phyloP scores from a whole-genome alignment of 441 rosid species.

The Aleurites moluccanus region DNA sequence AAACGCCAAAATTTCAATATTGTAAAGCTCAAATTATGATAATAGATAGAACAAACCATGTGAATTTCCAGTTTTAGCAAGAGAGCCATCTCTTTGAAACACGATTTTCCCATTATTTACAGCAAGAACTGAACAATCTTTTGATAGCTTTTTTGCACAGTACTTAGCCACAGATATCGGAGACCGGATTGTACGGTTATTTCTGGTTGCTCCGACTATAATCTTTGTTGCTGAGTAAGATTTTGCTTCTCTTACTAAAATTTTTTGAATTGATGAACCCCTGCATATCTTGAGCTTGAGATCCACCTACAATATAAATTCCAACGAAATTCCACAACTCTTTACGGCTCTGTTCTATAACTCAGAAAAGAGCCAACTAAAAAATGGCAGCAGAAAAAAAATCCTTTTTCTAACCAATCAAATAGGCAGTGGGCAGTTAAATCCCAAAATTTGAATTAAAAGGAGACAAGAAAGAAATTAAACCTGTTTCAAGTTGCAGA shows the following conservation, averaged over 20 bases:
- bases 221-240: slow-evolving; percentile 54
- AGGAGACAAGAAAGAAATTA: background rate
- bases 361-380: background rate
- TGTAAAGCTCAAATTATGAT: background rate
- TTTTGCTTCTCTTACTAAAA: slow-evolving; percentile 71
- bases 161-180: slow-evolving; percentile 71
- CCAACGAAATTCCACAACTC: slow-evolving; percentile 1
- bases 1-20: background rate
- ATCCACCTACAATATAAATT: slow-evolving; percentile 56
- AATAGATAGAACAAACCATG: slow-evolving; percentile 26
- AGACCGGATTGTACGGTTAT: slow-evolving; percentile 51
- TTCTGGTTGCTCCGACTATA: slow-evolving; percentile 60
- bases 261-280: slow-evolving; percentile 64
- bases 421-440: background rate
- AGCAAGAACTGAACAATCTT: slow-evolving; percentile 63
- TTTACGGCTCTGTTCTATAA: no score
- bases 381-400: background rate
- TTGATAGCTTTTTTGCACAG: slow-evolving; percentile 37
- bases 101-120: slow-evolving; percentile 72
- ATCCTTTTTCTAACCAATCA: slow-evolving; percentile 9
- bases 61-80: slow-evolving; percentile 19
- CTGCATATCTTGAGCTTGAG: slow-evolving; percentile 87
- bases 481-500: slow-evolving; percentile 95
- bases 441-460: no score
- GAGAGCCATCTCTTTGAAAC: slow-evolving; percentile 56